Evolutionary conservation across 352 stramenopile genomes (phyloP), one percentile per base, ranked within the genome.

Genomic region (Phytophthora vignae): DNA sequence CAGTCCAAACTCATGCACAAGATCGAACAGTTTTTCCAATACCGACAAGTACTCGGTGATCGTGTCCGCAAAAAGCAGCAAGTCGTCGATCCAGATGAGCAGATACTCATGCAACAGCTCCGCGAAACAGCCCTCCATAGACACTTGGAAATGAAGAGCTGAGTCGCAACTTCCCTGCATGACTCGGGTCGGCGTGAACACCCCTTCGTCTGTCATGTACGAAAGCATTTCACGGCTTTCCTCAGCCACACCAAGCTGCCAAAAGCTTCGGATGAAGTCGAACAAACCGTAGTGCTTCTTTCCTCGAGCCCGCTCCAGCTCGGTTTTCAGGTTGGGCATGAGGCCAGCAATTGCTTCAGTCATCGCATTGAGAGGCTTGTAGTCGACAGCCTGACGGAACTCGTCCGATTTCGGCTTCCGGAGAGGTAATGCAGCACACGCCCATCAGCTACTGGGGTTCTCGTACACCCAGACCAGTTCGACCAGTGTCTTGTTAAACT

Each of bases 221-320:
- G 53, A 64, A 5, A 70, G 48, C 17, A 70, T 59, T 42, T 79
- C 56, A 25, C 61, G 61, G 12, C 55, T 63, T 0, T 67, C 64
- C 5, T 59, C 3, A 19, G 62, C 27, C 4, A 74, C 52, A 0
- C 25, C 38, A 25, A 78, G 60, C 15, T 72, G 60, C 61, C 60
- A 75, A 38, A 72, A 78, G 7, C 66, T 68, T 19, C 68, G 56
- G 36, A 74, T 67, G 12, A 75, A 63, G 25, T 75, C 66, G 22
- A 71, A 64, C n/a, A 52, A 56, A 8, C 52, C 58, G 12, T 67
- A 62, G 14, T 44, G 40, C 21, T 67, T 57, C 14, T 55, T 59
- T 6, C 36, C 56, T 33, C 44, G 15, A 6, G 55, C 25, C 2
- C 46, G 29, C 14, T 72, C 55, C 17, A 64, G 19, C 3, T 55